A percentile compares a stretch with the other conserved stretches of the same genome.
Evolutionary conservation across 1,284 basidiomycete species (phyloP).

Genomic region (Microbotryum intermedium): DNA sequence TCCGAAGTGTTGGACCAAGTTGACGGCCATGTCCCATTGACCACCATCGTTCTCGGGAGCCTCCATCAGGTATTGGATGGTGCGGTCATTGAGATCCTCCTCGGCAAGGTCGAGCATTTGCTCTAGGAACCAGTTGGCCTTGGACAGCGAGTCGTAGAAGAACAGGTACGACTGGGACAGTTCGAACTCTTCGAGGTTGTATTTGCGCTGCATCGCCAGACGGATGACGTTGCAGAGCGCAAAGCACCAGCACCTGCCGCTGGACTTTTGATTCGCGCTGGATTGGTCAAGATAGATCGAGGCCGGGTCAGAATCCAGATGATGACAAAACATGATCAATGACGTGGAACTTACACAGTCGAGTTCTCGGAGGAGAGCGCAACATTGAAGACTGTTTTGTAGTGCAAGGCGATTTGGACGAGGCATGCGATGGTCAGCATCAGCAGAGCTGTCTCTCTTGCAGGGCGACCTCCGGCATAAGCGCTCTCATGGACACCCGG

Average conservation of each 20-base stretch:
- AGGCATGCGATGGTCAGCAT: not conserved
- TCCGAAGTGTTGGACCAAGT: constrained; percentile 74
- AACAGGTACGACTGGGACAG: constrained; percentile 84
- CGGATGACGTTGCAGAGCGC: constrained; percentile 59
- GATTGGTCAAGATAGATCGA: constrained; percentile 40
- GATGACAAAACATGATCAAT: not conserved
- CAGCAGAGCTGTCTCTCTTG: constrained; percentile 9
- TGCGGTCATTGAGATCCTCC: constrained; percentile 68
- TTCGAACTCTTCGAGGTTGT: constrained; percentile 70
- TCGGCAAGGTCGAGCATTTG: constrained; percentile 72
- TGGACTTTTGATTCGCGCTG: constrained; percentile 77
- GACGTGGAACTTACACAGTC: constrained; percentile 1
- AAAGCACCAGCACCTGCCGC: constrained; percentile 87
- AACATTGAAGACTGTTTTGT: constrained; percentile 70
- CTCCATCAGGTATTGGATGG: constrained; percentile 64
- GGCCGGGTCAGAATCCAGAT: constrained; percentile 37
- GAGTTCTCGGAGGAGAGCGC: constrained; percentile 59
- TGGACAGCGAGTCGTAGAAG: constrained; percentile 45
- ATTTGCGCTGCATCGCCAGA: constrained; percentile 72
- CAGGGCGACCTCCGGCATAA: no score
- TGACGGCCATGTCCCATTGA: constrained; percentile 77
- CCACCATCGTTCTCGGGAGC: constrained; percentile 85
- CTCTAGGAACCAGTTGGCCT: constrained; percentile 84
- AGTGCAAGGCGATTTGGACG: constrained; percentile 39
- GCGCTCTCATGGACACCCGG: no score